Conservation (phyloP, 1,139 yeast species). For the Tardiomyces depauwii region DNA sequence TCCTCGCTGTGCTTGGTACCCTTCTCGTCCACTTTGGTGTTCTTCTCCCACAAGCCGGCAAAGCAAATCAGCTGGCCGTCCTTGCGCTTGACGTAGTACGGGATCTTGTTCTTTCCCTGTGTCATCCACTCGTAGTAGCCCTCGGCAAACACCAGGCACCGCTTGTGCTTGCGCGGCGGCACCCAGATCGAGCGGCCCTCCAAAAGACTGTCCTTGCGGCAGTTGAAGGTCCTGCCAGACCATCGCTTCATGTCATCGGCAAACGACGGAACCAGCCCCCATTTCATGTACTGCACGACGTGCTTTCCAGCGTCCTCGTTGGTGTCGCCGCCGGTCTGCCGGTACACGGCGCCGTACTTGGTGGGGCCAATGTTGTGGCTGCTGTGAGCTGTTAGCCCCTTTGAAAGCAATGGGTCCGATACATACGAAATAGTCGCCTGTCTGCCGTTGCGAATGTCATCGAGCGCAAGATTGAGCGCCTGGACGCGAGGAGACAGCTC, state of each 20-base stretch:
- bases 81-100: slow-evolving; percentile 52
- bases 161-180: slow-evolving; percentile 23
- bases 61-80: slow-evolving; percentile 45
- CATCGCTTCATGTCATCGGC: slow-evolving; percentile 27
- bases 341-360: slow-evolving; percentile 34
- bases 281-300: slow-evolving; percentile 34
- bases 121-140: slow-evolving; percentile 82
- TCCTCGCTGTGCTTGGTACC: slow-evolving; percentile 14
- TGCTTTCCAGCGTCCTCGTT: slow-evolving; percentile 2
- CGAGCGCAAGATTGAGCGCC: slow-evolving; percentile 12
- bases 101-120: slow-evolving; percentile 32
- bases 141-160: slow-evolving; percentile 64
- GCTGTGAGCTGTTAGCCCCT: neutral
- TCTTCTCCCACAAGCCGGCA: slow-evolving; percentile 54
- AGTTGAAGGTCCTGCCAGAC: slow-evolving; percentile 22
- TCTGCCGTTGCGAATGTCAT: slow-evolving; percentile 15
- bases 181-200: slow-evolving; percentile 20
- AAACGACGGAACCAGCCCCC: slow-evolving; percentile 54
- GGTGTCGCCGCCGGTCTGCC: slow-evolving; percentile 6
- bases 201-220: slow-evolving; percentile 22
- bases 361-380: slow-evolving; percentile 44
- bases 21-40: slow-evolving; percentile 14
- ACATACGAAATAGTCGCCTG: slow-evolving; percentile 13
- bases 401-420: too few relatives aligned
- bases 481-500: slow-evolving; percentile 8